Base-by-base conservation (phyloP, 805 yeast species). In the Ogataea pilisensis region DNA sequence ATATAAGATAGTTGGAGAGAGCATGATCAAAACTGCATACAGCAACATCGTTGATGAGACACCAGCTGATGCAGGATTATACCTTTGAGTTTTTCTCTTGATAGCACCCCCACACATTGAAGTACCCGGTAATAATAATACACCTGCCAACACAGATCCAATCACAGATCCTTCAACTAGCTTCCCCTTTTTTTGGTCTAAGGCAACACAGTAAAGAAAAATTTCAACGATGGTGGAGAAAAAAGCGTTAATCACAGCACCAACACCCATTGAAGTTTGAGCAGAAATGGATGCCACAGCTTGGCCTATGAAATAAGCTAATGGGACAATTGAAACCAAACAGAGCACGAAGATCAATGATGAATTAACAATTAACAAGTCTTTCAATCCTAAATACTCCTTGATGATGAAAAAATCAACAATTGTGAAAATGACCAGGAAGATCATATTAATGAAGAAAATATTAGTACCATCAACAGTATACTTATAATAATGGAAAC, bases 231-330 rank as follows among this genome's bases (percentile, higher is more conserved):
- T 75, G 0, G 99, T 90, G 2, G 98, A 90, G 71, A 93, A 93
- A 56, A 93, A 91, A 0, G 99, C 99, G 61, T 93, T 93, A 53
- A 93, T 89, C 0, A 90, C 96, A 1, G 99, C 99, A 68, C 98
- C 98, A 44, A 93, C 80, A 22, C 98, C 97, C 99, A 93, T 93
- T 0, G 97, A 90, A 0, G 97, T 87, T 66, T 93, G 99, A 0
- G 99, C 98, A 6, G 96, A 85, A 44, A 93, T 93, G 2, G 98
- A 90, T 0, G 99, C 99, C n/a, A 93, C 99, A 5, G 98, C 98
- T 63, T 91, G 98, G 3, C 99, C 99, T 53, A 93, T 90, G 64
- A 89, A 93, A 59, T 93, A 91, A 0, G 99, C 98, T 50, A 93
- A 69, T 6, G 99, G 99, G 28, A 93, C 76, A 43, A 93, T 87